Evolutionary conservation across 768 basidiomycete genomes (phyloP).

Genomic region (Phaffia australis): DNA sequence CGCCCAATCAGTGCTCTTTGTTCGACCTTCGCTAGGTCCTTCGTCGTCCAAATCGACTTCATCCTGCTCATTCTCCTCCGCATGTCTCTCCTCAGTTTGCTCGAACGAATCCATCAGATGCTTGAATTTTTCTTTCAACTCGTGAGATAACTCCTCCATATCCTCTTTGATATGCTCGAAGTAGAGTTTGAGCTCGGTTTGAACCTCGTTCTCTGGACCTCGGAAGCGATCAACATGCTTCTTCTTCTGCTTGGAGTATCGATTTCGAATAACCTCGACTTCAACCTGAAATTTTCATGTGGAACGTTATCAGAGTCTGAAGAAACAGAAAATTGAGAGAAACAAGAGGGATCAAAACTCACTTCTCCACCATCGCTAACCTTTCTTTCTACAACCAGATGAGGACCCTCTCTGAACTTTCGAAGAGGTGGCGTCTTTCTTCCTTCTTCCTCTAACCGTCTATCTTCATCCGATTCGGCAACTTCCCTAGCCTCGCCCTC

Average conservation of each 20-base stretch:
- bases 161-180: conserved; percentile 20
- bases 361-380: conserved; percentile 50
- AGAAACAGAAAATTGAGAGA: not conserved
- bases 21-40: not conserved
- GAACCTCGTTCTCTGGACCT: conserved; percentile 16
- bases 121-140: conserved; percentile 8
- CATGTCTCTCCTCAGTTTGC: conserved; percentile 1
- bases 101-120: conserved; percentile 3
- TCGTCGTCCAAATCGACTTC: not conserved
- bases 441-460: conserved; percentile 28
- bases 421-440: conserved; percentile 34
- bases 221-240: conserved; percentile 8
- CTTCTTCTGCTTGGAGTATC: conserved; percentile 29
- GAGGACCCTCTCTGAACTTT: conserved; percentile 64
- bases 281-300: conserved; percentile 45
- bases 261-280: conserved; percentile 52
- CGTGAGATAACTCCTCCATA: conserved; percentile 15
- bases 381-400: conserved; percentile 52
- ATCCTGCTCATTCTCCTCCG: conserved; percentile 6
- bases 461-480: conserved; percentile 27
- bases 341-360: not conserved
- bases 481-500: conserved; percentile 26
- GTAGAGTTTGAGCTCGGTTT: conserved; percentile 10
- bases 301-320: not conserved
- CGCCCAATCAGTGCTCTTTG: not conserved